Conservation (phyloP, 176 grass and related monocot genomes). For the Tillandsia leiboldiana region DNA sequence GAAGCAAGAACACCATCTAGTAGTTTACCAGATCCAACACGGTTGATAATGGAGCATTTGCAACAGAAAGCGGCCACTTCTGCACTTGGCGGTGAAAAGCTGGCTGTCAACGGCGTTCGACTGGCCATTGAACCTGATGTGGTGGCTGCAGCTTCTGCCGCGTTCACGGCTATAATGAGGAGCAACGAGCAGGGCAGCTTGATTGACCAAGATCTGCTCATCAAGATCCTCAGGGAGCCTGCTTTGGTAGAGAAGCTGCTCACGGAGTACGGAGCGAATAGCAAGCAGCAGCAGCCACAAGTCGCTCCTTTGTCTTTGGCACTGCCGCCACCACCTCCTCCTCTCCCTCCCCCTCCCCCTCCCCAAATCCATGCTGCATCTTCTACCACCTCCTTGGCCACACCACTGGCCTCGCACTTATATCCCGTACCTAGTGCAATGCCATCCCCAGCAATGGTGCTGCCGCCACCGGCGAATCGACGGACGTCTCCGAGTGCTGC, state of each 20-base stretch:
- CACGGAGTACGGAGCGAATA: conserved; percentile 43
- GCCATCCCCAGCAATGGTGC: not conserved
- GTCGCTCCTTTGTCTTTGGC: conserved; percentile 4
- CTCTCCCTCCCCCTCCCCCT: conserved; percentile 4
- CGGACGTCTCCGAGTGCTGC: conserved; percentile 1
- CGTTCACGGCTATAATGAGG: conserved; percentile 76
- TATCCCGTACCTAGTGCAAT: conserved; percentile 17
- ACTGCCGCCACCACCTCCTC: not conserved
- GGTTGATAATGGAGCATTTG: conserved; percentile 8
- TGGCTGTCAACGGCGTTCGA: not conserved
- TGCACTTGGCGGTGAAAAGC: conserved; percentile 8
- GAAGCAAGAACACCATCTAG: conserved; percentile 3
- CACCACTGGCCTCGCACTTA: not conserved
- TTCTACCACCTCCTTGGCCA: conserved; percentile 1
- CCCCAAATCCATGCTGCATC: conserved; percentile 4
- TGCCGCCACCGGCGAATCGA: not conserved
- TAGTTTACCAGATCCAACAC: conserved; percentile 10
- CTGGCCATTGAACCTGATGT: conserved; percentile 39
- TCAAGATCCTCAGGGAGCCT: conserved; percentile 87
- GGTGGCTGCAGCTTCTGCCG: conserved; percentile 65
- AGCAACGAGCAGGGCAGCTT: conserved; percentile 64
- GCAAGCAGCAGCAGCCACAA: conserved; percentile 20
- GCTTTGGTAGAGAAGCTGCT: conserved; percentile 61
- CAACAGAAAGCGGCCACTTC: conserved; percentile 11
- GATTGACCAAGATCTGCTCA: conserved; percentile 70